These are phyloP conservation scores for Penicillium sp. DNA, from an alignment of 2,329 filamentous ascomycete genomes.

Conservation along the genomic window DNA sequence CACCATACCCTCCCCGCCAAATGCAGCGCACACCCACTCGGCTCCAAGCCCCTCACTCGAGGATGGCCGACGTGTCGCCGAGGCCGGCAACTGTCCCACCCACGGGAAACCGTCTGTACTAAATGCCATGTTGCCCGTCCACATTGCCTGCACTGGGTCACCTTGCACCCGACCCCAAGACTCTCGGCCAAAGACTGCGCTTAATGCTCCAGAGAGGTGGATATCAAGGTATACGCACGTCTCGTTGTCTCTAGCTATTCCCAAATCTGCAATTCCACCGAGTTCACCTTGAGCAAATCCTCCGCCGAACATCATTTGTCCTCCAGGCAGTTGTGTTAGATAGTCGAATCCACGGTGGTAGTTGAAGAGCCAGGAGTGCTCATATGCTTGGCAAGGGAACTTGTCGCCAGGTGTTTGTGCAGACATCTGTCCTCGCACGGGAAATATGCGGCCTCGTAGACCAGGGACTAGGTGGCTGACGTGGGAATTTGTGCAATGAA, in stretches of 20 bases:
- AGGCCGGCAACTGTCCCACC: slow-evolving; percentile 46
- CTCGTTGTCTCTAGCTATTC: slow-evolving; percentile 48
- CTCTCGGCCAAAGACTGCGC: slow-evolving; percentile 26
- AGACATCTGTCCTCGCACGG: slow-evolving; percentile 45
- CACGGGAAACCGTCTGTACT: slow-evolving; percentile 52
- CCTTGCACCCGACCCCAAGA: slow-evolving; percentile 24
- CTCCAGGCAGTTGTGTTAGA: slow-evolving; percentile 49
- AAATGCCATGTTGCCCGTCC: slow-evolving; percentile 50
- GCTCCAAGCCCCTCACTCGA: slow-evolving; percentile 1
- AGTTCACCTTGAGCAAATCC: slow-evolving; percentile 48
- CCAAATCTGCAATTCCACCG: slow-evolving; percentile 49
- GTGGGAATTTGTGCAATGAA: slow-evolving; percentile 61
- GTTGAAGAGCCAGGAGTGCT: slow-evolving; percentile 53
- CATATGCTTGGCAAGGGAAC: slow-evolving; percentile 33
- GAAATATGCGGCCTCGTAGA: slow-evolving; percentile 39
- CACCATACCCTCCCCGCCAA: slow-evolving; percentile 35
- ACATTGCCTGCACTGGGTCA: slow-evolving; percentile 26
- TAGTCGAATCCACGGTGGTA: slow-evolving; percentile 54
- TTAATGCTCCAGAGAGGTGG: slow-evolving; percentile 27
- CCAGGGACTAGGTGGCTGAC: slow-evolving; percentile 53
- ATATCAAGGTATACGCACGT: slow-evolving; percentile 26
- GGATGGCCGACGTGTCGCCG: slow-evolving; percentile 11
- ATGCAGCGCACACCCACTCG: slow-evolving; percentile 32
- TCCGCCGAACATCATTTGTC: slow-evolving; percentile 56
- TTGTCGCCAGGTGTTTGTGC: slow-evolving; percentile 35